Evolutionary conservation across 352 stramenopile genomes (phyloP).

Genomic region (Aphanomyces euteiches): DNA sequence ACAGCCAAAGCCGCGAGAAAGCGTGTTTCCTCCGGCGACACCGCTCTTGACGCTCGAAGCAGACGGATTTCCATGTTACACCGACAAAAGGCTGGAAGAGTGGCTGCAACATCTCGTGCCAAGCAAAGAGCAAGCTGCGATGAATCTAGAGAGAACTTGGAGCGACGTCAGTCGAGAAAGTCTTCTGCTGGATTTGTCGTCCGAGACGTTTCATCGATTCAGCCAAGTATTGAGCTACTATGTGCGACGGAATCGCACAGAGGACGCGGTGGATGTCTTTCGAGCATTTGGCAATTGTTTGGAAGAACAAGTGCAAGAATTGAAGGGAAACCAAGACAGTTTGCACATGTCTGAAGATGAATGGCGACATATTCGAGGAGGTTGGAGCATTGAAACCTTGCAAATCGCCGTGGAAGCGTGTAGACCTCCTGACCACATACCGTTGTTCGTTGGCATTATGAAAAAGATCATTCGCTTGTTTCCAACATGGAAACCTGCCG

Average conservation of each 20-base stretch:
- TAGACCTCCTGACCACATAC: conserved; percentile 42
- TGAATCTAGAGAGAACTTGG: conserved; percentile 53
- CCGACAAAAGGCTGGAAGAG: conserved; percentile 67
- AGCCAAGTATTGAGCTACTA: not conserved
- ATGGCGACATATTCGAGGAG: conserved; percentile 36
- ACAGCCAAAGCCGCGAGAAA: too few relatives aligned
- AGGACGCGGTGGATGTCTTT: conserved; percentile 34
- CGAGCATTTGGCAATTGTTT: conserved; percentile 71
- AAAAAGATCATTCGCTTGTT: conserved; percentile 64
- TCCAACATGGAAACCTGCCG: conserved; percentile 55
- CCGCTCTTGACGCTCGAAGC: conserved; percentile 33
- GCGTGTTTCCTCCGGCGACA: not conserved
- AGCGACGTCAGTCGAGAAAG: not conserved
- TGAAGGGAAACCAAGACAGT: not conserved
- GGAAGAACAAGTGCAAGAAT: conserved; percentile 43
- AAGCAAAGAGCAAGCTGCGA: conserved; percentile 43
- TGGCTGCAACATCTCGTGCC: conserved; percentile 64
- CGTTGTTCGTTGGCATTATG: conserved; percentile 72
- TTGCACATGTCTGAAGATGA: conserved; percentile 34
- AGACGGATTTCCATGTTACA: conserved; percentile 51
- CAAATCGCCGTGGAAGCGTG: conserved; percentile 36
- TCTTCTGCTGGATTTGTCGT: not conserved
- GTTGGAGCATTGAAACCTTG: conserved; percentile 38
- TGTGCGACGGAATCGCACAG: not conserved
- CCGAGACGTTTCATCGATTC: not conserved